Evolutionary conservation across 2,329 filamentous ascomycete species (phyloP).

Genomic region (Cercospora citrullina): DNA sequence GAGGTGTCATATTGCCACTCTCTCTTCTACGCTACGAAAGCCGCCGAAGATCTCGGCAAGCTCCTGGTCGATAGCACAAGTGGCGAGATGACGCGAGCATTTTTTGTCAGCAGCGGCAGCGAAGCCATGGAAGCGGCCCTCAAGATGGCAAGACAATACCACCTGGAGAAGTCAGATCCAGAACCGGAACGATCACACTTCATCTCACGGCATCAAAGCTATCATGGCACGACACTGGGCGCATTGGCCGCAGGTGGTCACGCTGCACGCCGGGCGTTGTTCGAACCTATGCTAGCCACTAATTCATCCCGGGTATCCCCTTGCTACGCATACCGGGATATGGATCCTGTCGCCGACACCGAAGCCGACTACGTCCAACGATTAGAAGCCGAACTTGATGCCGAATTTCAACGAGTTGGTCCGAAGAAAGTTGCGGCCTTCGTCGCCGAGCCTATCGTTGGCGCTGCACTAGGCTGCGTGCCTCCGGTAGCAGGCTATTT

Average conservation of each 20-base stretch:
- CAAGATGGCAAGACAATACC: conserved; percentile 68
- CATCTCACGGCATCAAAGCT: conserved; percentile 65
- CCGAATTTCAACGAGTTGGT: conserved; percentile 64
- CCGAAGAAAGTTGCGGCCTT: conserved; percentile 69
- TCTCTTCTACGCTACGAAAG: conserved; percentile 57
- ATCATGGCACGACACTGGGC: conserved; percentile 71
- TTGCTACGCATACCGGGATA: conserved; percentile 64
- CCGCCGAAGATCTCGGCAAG: conserved; percentile 55
- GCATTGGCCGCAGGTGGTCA: conserved; percentile 66
- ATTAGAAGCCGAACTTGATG: conserved; percentile 65
- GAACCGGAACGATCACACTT: conserved; percentile 60
- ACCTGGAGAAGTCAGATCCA: conserved; percentile 55
- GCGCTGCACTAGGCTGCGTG: conserved; percentile 69
- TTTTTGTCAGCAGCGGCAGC: conserved; percentile 60
- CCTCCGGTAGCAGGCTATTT: conserved; percentile 68
- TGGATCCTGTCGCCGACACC: conserved; percentile 35
- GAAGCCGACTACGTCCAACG: conserved; percentile 61
- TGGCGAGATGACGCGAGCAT: conserved; percentile 56
- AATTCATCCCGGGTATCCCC: conserved; percentile 62
- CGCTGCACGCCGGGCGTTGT: conserved; percentile 59
- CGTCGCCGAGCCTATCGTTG: conserved; percentile 71
- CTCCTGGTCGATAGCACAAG: conserved; percentile 54
- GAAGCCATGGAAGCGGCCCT: conserved; percentile 69
- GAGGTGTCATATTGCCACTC: conserved; percentile 61
- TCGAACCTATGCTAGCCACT: conserved; percentile 58